Evolutionary conservation across 2,329 filamentous ascomycete genomes (phyloP), one percentile per base, ranked within the genome.

Genomic region (Parascedosporium putredinis): DNA sequence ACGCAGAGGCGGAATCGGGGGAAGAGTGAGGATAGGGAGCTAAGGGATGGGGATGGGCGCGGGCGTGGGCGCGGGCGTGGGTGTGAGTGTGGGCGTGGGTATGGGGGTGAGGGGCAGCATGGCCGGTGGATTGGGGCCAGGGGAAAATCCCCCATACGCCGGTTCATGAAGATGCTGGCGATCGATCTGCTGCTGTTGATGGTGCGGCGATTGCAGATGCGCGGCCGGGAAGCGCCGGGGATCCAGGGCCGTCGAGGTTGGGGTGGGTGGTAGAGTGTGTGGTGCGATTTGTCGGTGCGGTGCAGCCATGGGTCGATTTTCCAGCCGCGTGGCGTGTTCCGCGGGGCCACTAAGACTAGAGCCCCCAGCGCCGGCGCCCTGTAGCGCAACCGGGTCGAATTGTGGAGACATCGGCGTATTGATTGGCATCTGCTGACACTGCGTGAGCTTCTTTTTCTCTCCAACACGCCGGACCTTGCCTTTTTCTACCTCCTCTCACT

Each of bases 171-270:
- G 24, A 22, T 49, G 50, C 34, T 44, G 47, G 4, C 45, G 40
- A 20, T 34, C 25, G 29, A n/a, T n/a, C n/a, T 44, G 34, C n/a
- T 43, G 45, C 20, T 51, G 50, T 34, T 49, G 27, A 5, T 50
- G 38, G 10, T 45, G 48, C 16, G 27, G 36, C 22, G 42, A 43
- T 24, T 50, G 48, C 24, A 31, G 27, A 12, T 6, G 27, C 27
- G 27, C 27, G 27, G 27, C 38, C 38, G 38, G 38, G 20, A 20
- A 42, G 4, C n/a, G 38, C 38, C 38, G 38, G 20, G 18, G 38
- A 20, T 42, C 38, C 38, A 42, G 23, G 38, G 38, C 38, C 38
- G 38, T 16, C 38, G 20, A n/a, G n/a, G n/a, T 20, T 20, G 38
- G 16, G 18, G 16, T 20, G 6, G 38, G 38, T 20, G 16, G 38